Evolutionary conservation across 768 basidiomycete species (phyloP), one percentile per base, ranked within the genome.

Genomic region (Sutorius australiensis): DNA sequence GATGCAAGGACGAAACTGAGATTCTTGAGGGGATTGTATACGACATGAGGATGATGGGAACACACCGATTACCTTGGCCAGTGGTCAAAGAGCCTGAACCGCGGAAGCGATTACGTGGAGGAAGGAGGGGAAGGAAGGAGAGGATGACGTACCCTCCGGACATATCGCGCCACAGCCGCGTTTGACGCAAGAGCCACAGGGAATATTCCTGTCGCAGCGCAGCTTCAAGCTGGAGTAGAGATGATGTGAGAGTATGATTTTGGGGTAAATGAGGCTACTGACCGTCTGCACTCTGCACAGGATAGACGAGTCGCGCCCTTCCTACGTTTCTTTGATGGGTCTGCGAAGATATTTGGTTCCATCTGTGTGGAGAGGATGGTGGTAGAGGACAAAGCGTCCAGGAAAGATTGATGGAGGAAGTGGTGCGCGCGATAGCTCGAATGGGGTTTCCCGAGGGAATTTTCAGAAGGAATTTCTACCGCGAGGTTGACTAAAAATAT

Each of bases 231-330:
- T 70, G 27, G n/a, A 4, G 43, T 11, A 16, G 2, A 34, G 39
- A 10, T 0, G 34, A 24, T 27, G 42, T 10, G 44, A 19, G 14
- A 32, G 5, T 1, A 10, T n/a, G 2, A 17, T 3, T 3, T 28
- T 5, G 11, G 21, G 38, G 11, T 24, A 8, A 2, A 41, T 19
- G 43, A 31, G 21, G 38, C 1, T 53, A 54, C 67, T 38, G 55
- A 84, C 87, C 88, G 79, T 66, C 88, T 77, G 64, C 88, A 91
- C 59, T 91, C 88, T 24, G 88, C 88, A 62, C 88, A 90, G 12
- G 86, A 88, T 42, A 89, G 76, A 39, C 88, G 79, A 6, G 85
- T 87, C 6, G 88, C 87, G 36, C 87, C 87, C 57, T 84, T 84
- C 66, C 83, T 75, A 32, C 82, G 76, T 64, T 83, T 84, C 71